These are phyloP conservation scores for Dothistroma pini DNA, from an alignment of 2,329 filamentous ascomycete species.

Conservation along the genomic window DNA sequence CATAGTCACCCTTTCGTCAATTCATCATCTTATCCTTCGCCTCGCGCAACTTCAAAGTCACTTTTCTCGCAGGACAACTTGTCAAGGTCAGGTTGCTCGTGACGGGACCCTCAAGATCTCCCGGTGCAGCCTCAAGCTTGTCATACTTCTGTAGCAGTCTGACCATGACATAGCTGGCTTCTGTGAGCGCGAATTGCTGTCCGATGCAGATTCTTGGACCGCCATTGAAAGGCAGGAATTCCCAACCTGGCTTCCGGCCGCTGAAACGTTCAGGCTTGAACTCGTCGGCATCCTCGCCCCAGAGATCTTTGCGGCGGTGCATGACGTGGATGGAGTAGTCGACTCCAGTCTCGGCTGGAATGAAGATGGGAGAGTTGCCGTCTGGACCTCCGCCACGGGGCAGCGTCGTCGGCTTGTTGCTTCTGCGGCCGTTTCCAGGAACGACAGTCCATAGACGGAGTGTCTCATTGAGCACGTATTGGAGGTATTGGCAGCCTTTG, in stretches of 20 bases:
- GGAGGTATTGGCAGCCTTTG: constrained; percentile 67
- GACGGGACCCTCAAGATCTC: constrained; percentile 20
- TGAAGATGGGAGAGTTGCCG: constrained; percentile 52
- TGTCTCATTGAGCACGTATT: constrained; percentile 47
- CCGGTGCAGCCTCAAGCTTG: constrained; percentile 25
- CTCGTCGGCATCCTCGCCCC: constrained; percentile 39
- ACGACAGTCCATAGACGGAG: constrained; percentile 75
- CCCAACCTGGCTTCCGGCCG: constrained; percentile 29
- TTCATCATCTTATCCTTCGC: constrained; percentile 11
- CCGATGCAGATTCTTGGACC: constrained; percentile 82
- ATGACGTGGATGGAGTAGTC: constrained; percentile 35
- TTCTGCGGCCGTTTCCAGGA: constrained; percentile 71
- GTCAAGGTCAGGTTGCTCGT: constrained; percentile 30
- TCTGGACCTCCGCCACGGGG: constrained; percentile 58
- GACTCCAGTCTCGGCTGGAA: constrained; percentile 32
- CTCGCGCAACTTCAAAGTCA: constrained; percentile 28
- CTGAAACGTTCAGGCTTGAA: constrained; percentile 38
- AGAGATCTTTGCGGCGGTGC: constrained; percentile 38
- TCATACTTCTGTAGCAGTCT: constrained; percentile 33
- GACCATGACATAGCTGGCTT: constrained; percentile 32
- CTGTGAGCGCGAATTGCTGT: constrained; percentile 62
- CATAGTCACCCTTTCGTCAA: neutral
- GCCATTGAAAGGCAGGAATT: constrained; percentile 37
- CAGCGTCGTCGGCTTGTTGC: constrained; percentile 69
- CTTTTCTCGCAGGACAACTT: constrained; percentile 26